These are phyloP conservation scores for Paulownia fortunei DNA, from an alignment of 257 asterid genomes.

Conservation along the genomic window DNA sequence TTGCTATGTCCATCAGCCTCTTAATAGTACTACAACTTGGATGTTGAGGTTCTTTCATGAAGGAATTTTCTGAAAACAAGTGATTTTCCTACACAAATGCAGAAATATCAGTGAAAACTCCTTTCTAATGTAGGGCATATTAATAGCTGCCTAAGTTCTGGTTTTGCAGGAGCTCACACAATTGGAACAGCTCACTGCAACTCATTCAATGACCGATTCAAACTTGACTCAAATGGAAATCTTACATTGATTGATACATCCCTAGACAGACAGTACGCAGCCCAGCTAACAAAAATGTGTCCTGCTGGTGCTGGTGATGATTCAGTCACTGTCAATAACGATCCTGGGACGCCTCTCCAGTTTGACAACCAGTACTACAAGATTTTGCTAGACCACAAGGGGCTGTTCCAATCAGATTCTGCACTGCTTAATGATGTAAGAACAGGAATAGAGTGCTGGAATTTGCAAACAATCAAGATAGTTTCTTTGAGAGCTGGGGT, in stretches of 20 bases:
- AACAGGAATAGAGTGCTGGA: constrained; percentile 48
- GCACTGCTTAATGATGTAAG: constrained; percentile 52
- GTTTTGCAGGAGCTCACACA: constrained; percentile 75
- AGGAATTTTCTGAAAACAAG: too few species aligned
- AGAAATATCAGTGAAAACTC: too few species aligned
- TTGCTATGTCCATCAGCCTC: background rate
- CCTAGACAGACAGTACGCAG: constrained; percentile 59
- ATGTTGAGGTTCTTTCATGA: background rate
- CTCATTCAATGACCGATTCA: constrained; percentile 70
- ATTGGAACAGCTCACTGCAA: constrained; percentile 82
- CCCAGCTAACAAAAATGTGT: constrained; percentile 53
- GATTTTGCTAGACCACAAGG: constrained; percentile 55
- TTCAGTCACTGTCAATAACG: constrained; percentile 56
- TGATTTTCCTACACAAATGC: background rate
- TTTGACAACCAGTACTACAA: constrained; percentile 72
- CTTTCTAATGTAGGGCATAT: too few species aligned
- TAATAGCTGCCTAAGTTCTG: background rate
- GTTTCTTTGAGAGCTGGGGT: constrained; percentile 62
- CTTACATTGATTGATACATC: constrained; percentile 58
- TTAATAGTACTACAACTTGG: background rate
- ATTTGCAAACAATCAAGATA: constrained; percentile 53
- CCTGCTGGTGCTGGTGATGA: constrained; percentile 41
- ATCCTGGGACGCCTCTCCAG: constrained; percentile 58
- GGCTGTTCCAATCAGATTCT: constrained; percentile 80
- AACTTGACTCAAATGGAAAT: constrained; percentile 58